Conservation (phyloP, 225 moss, liverwort and hornwort genomes). For the Physcomitrium patens region DNA sequence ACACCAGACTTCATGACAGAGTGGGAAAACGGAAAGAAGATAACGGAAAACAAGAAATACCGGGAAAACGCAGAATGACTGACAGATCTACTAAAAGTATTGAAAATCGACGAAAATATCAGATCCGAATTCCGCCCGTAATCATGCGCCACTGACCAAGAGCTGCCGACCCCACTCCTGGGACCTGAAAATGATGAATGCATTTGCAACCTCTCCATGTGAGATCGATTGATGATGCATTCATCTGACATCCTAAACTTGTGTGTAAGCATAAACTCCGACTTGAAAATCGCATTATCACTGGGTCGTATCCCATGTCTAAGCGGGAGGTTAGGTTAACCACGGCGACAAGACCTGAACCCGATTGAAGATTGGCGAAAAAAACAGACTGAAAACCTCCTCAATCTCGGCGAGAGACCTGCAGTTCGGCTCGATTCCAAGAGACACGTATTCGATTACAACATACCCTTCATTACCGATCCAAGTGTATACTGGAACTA, state of each 20-base stretch:
- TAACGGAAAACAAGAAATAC: not conserved
- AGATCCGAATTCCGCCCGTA: not conserved
- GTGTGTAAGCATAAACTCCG: no score
- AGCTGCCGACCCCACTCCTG: not conserved
- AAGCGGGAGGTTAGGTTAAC: not conserved
- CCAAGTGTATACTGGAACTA: not conserved
- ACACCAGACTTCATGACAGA: constrained; percentile 16
- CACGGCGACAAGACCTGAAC: not conserved
- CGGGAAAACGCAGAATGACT: not conserved
- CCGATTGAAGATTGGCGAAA: not conserved
- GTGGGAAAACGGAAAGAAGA: no score
- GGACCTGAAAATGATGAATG: not conserved
- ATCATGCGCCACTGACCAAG: constrained; percentile 22
- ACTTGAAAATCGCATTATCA: not conserved
- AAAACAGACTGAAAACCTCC: no score
- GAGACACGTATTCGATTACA: constrained; percentile 29
- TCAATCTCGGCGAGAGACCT: not conserved
- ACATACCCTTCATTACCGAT: constrained; percentile 1
- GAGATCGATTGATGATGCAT: not conserved
- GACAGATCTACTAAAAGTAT: no score
- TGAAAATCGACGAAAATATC: no score
- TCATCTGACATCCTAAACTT: not conserved
- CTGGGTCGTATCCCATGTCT: no score
- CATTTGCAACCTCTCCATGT: not conserved
- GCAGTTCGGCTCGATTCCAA: not conserved